Evolutionary conservation across 2,329 filamentous ascomycete genomes (phyloP), one percentile per base, ranked within the genome.

Genomic region (Parastagonospora avenae): DNA sequence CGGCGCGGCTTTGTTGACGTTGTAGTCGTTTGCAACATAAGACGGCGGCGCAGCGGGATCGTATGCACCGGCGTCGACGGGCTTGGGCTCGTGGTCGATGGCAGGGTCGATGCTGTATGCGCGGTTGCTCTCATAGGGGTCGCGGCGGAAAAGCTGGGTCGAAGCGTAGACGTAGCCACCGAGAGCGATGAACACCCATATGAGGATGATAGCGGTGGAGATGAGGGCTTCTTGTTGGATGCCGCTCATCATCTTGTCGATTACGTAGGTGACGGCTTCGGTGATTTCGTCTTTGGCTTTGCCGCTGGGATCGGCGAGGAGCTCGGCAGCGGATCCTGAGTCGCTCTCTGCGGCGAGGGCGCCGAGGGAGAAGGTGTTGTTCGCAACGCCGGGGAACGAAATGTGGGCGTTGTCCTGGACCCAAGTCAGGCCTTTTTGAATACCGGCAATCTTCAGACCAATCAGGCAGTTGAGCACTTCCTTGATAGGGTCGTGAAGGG

Each of bases 341-440:
- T 75, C 71, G 50, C 77, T 73, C 40, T 84, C 72, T 62, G 80
- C 80, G 24, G 77, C 80, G 29, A 85, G 78, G 48, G 92, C 90
- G 36, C 92, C 92, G 46, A 87, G 77, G 51, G 90, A 93, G 76
- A 97, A 96, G 1, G 89, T 90, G 70, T 96, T 83, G 63, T 90
- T 88, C 24, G 85, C 80, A 54, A 97, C 86, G 46, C 84, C 75
- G 0, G 94, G 94, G 62, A 99, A 88, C 52, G 85, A 79, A 62
- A 99, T 82, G 55, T 94, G 84, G 3, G 94, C 91, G 70, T 97
- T 79, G 60, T 97, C 88, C 64, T 90, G 85, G 9, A 96, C 89
- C 93, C 93, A 99, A 1, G 90, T 96, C n/a, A 97, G 81, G 10
- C 89, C 94, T 67, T 89, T 88, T 72, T 97, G 85, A 59, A 99